Evolutionary conservation across 2,329 filamentous ascomycete genomes (phyloP).

Genomic region (Blastomyces gilchristii): DNA sequence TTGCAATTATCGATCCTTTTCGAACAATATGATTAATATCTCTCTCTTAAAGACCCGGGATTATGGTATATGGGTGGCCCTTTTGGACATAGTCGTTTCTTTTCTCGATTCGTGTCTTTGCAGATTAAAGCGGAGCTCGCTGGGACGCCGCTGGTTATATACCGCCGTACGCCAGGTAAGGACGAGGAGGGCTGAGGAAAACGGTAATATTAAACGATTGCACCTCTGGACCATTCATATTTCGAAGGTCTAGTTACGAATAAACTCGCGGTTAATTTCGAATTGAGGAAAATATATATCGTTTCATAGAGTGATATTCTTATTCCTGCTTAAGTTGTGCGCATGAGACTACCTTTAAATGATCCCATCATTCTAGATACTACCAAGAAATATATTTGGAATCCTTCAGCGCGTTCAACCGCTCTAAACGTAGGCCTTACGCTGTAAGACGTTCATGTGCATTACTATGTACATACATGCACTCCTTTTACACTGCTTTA

Average conservation of each 20-base stretch:
- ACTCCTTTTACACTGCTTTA: not conserved
- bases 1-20: not conserved
- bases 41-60: conserved; percentile 17
- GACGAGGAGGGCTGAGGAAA: not conserved
- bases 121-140: conserved; percentile 33
- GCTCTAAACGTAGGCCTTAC: too few species aligned
- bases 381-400: not conserved
- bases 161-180: conserved; percentile 5
- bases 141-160: conserved; percentile 16
- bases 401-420: too few species aligned
- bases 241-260: not conserved
- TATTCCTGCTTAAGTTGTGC: not conserved
- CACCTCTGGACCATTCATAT: not conserved
- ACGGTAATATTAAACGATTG: not conserved
- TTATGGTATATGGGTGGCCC: conserved; percentile 40
- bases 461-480: not conserved
- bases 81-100: conserved; percentile 31
- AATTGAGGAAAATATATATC: not conserved
- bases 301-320: not conserved
- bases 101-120: conserved; percentile 37
- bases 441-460: not conserved
- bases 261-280: not conserved
- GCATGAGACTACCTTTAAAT: not conserved
- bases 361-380: not conserved
- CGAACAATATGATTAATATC: not conserved